Conservation (phyloP, 208 protist genomes). For the Trypanosoma conorhini region DNA sequence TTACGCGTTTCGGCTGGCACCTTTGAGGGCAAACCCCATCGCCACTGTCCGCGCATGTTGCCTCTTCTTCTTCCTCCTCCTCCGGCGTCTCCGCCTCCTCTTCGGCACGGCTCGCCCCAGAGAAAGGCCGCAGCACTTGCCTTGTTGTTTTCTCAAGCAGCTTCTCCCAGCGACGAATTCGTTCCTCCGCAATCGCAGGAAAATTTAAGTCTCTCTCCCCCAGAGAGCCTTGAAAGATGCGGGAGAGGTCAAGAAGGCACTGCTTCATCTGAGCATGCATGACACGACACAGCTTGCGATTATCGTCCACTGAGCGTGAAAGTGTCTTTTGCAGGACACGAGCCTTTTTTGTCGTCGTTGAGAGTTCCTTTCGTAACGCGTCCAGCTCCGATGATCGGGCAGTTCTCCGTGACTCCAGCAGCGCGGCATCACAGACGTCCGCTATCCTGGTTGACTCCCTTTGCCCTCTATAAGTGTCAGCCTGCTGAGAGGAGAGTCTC, state of each 20-base stretch:
- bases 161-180: slow-evolving; percentile 12
- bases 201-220: not conserved
- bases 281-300: slow-evolving; percentile 18
- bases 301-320: slow-evolving; percentile 16
- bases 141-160: slow-evolving; percentile 2
- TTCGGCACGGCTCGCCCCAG: not conserved
- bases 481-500: slow-evolving; percentile 8
- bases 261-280: slow-evolving; percentile 11
- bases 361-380: not conserved
- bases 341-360: slow-evolving; percentile 2
- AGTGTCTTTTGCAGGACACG: slow-evolving; percentile 12
- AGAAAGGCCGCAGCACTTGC: not conserved
- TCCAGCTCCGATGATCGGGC: not conserved
- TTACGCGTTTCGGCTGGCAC: not conserved
- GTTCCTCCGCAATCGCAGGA: slow-evolving; percentile 6
- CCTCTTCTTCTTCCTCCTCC: not conserved
- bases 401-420: not conserved
- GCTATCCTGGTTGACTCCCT: not conserved
- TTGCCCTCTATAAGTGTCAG: not conserved
- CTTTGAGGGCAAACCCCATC: not conserved
- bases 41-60: not conserved
- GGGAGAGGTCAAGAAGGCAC: slow-evolving; percentile 8
- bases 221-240: slow-evolving; percentile 6
- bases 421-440: slow-evolving; percentile 5
- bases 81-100: slow-evolving; percentile 1